Base-by-base conservation (phyloP, 2,329 filamentous ascomycete species). In the Parasarocladium wereldwijsianum region DNA sequence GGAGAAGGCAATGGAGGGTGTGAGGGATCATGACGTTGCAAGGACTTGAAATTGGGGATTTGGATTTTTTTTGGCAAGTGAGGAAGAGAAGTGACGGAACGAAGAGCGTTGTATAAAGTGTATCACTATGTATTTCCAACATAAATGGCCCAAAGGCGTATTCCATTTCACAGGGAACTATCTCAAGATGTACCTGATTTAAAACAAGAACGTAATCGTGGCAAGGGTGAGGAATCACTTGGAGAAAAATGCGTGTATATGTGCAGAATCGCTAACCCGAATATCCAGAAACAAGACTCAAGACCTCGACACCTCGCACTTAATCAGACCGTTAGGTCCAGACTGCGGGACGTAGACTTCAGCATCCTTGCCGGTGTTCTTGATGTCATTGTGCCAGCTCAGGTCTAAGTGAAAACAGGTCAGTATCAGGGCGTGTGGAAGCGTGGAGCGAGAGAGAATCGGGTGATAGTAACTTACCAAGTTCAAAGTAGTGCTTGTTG, bases 401-500 rank as follows among this genome's bases (percentile, higher is more conserved):
- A 98, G 60, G 50, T 96, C 87, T 87, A n/a, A n/a, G n/a, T n/a
- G 47, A 4, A 28, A 4, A 31, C 32, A 8, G 6, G 8, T 24
- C 18, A 25, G 10, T 18, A 26, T 29, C 17, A 27, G 32, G 33
- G 17, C n/a, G 17, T 3, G n/a, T n/a, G n/a, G n/a, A n/a, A n/a
- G n/a, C n/a, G n/a, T n/a, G n/a, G n/a, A n/a, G n/a, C n/a, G n/a
- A n/a, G n/a, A n/a, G n/a, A n/a, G n/a, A n/a, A n/a, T n/a, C n/a
- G n/a, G n/a, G n/a, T 24, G 8, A 13, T 9, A 24, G 24, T 16
- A 34, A 63, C 76, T 59, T 60, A 84, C 75, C 80, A 54, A 96
- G 77, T 57, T 96, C 87, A 49, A 96, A 96, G 61, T 94, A 96
- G 59, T 98, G 90, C 64, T 94, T 96, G 65, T 98, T 98, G 8